phyloP scores from a whole-genome alignment of 2,329 filamentous ascomycete species.

The Ceratocystis cubensis region DNA sequence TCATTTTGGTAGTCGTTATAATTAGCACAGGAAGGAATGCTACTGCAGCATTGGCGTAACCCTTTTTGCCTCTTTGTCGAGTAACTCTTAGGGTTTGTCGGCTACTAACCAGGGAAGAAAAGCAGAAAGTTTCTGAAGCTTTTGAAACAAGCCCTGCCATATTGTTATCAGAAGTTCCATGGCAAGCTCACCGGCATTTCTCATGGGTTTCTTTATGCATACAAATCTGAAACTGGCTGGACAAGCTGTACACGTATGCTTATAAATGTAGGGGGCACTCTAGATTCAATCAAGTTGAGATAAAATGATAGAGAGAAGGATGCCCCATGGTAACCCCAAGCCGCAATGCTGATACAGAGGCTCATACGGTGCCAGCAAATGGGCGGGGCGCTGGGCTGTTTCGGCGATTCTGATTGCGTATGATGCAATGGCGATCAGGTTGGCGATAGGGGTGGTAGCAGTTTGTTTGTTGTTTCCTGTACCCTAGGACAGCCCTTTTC shows the following conservation, averaged over 20 bases:
- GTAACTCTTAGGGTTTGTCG: too few relatives aligned
- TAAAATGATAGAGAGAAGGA: not conserved
- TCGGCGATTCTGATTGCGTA: not conserved
- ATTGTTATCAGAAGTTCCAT: not conserved
- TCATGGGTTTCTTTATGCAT: not conserved
- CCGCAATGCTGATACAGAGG: not conserved
- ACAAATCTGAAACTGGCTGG: not conserved
- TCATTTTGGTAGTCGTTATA: not conserved
- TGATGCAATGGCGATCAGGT: not conserved
- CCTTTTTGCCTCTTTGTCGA: not conserved
- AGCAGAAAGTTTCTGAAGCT: not conserved
- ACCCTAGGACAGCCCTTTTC: not conserved
- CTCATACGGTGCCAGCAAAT: not conserved
- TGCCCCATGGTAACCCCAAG: not conserved
- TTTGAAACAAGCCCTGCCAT: not conserved
- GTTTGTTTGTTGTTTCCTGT: slow-evolving; percentile 1
- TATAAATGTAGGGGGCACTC: not conserved
- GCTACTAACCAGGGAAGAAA: too few relatives aligned
- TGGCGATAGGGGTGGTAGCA: not conserved
- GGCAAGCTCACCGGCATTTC: not conserved
- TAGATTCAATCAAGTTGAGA: not conserved
- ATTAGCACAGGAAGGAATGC: not conserved
- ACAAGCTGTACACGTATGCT: not conserved
- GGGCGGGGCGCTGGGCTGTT: not conserved
- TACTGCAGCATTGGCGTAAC: not conserved